These are phyloP conservation scores for Aspergillus incahuasiensis DNA, from an alignment of 495 filamentous ascomycete genomes.

Conservation along the genomic window DNA sequence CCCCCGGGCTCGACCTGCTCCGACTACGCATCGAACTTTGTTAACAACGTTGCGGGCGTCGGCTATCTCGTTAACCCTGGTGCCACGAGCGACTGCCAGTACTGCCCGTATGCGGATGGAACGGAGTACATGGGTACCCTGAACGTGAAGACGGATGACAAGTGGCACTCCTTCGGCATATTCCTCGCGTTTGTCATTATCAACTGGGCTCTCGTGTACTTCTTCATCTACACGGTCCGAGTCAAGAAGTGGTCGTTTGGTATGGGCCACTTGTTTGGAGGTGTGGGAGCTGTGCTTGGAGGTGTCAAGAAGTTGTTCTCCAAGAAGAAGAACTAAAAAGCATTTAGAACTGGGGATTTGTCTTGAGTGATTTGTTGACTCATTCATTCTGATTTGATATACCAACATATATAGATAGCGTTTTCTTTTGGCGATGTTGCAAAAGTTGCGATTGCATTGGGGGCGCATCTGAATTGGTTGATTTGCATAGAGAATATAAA, in stretches of 20 bases:
- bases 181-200: slow-evolving; percentile 71
- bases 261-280: slow-evolving; percentile 53
- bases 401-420: background rate
- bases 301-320: slow-evolving; percentile 39
- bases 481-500: background rate
- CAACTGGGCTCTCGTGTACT: slow-evolving; percentile 78
- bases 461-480: background rate
- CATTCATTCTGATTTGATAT: background rate
- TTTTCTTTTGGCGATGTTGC: background rate
- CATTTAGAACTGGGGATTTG: background rate
- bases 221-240: slow-evolving; percentile 76
- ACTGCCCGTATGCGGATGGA: slow-evolving; percentile 65
- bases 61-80: slow-evolving; percentile 58
- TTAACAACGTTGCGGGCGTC: slow-evolving; percentile 37
- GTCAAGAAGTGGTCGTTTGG: slow-evolving; percentile 73
- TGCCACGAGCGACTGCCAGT: slow-evolving; percentile 59
- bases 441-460: background rate
- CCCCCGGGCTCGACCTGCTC: slow-evolving; percentile 60
- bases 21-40: slow-evolving; percentile 55
- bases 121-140: slow-evolving; percentile 63
- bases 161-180: slow-evolving; percentile 75
- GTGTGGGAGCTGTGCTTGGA: slow-evolving; percentile 42
- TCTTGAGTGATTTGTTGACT: background rate
- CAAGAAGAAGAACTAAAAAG: slow-evolving; percentile 8
- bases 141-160: slow-evolving; percentile 59